Base-by-base conservation (phyloP, 2,329 filamentous ascomycete genomes). In the Aspergillus sclerotialis region DNA sequence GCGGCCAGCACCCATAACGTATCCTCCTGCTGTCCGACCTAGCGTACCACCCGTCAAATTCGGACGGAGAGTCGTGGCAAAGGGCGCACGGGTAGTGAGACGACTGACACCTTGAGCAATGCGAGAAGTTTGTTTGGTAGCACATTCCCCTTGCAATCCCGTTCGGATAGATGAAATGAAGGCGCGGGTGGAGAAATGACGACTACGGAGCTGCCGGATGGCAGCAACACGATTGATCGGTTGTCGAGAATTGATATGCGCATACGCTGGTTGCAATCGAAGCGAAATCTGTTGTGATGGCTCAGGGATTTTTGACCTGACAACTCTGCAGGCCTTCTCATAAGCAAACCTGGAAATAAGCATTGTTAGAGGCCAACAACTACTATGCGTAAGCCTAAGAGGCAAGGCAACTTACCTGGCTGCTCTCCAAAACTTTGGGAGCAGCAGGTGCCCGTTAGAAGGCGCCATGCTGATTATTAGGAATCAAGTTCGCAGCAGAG, bases 31-130 rank as follows among this genome's bases (percentile, higher is more conserved):
- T 25, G 85, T 86, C 37, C 90, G 79, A 21, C 85, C 81, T 28
- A 95, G 67, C 15, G 86, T 80, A 27, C 90, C 89, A 30, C 88
- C 90, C 0, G 89, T 95, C 44, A 96, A 68, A 55, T 94, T 96
- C 2, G 92, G 92, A 23, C 92, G 83, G 23, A 98, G 76, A 1
- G 89, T 82, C 32, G 80, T 87, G 4, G 88, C 84, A 59, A 96
- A 96, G 0, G 90, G 90, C 18, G 88, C 80, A 32, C 84, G 79
- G 17, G 80, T 79, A 11, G 85, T 79, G 38, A 84, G 74, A 41
- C 79, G 75, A 19, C 69, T 72, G 36, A 82, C 66, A 13, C 72
- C 71, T 12, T 67, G 61, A 15, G 69, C 70, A 35, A 78, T 69
- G 4, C 68, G 67, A 16, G 78, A 80, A 36, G 68, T 69, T 21